These are phyloP conservation scores for Platanus orientalis DNA, from an alignment of 164 flowering plant genomes.

Conservation along the genomic window DNA sequence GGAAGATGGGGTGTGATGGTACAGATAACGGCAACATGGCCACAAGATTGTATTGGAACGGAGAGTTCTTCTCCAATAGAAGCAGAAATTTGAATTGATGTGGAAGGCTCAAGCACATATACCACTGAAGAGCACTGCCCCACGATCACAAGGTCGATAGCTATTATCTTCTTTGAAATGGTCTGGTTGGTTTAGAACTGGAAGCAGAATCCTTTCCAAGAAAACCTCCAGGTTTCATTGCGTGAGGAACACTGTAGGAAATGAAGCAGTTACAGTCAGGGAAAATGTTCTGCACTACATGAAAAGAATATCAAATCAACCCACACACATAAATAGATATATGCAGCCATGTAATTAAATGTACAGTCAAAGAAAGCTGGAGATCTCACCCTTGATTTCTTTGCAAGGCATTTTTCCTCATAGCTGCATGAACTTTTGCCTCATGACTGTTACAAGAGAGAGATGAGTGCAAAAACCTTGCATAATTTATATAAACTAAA, in stretches of 20 bases:
- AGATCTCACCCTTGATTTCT: constrained; percentile 36
- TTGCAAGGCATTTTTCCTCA: constrained; percentile 47
- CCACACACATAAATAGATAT: neutral
- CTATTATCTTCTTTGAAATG: constrained; percentile 18
- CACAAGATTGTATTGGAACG: neutral
- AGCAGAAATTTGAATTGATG: neutral
- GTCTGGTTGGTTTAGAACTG: constrained; percentile 23
- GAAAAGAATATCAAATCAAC: neutral
- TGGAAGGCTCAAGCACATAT: neutral
- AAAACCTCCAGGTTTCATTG: constrained; percentile 23
- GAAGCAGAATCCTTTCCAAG: constrained; percentile 33
- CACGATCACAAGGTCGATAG: neutral
- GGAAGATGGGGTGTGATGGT: neutral
- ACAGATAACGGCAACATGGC: neutral
- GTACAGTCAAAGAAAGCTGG: neutral
- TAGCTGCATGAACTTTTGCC: constrained; percentile 48
- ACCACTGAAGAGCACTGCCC: neutral
- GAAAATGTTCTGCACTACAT: neutral
- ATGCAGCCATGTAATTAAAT: neutral
- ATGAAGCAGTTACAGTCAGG: neutral
- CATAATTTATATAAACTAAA: neutral
- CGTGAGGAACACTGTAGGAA: constrained; percentile 25
- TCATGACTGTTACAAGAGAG: constrained; percentile 49
- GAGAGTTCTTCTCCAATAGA: neutral
- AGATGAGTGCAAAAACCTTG: neutral